These are phyloP conservation scores for Trifolium dubium DNA, from an alignment of 306 rosid species.

Conservation along the genomic window DNA sequence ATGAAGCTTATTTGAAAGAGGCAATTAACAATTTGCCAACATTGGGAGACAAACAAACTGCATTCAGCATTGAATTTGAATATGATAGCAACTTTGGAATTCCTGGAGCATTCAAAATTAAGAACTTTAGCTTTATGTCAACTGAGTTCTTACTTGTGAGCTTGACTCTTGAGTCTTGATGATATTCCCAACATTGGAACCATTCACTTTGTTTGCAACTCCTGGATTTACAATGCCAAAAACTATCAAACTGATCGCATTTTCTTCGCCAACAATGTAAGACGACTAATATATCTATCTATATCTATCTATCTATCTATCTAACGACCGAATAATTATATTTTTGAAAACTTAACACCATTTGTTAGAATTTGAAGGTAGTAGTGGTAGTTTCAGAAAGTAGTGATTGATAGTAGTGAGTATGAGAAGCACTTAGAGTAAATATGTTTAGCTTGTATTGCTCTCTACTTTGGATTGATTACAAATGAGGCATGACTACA, in stretches of 20 bases:
- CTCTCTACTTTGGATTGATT: no score
- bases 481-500: no score
- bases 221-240: slow-evolving; percentile 62
- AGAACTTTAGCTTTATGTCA: slow-evolving; percentile 53
- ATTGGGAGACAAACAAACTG: slow-evolving; percentile 49
- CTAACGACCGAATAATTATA: no score
- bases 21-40: slow-evolving; percentile 49
- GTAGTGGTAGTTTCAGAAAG: no score
- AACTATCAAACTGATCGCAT: slow-evolving; percentile 48
- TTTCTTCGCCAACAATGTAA: slow-evolving; percentile 70
- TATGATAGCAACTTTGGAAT: slow-evolving; percentile 57
- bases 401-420: no score
- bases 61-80: slow-evolving; percentile 52
- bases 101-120: slow-evolving; percentile 62
- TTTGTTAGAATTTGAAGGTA: no score
- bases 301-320: no score
- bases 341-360: no score
- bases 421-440: no score
- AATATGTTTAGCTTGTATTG: no score
- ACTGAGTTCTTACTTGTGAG: slow-evolving; percentile 61
- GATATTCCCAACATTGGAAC: slow-evolving; percentile 52
- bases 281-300: no score
- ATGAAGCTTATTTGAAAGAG: slow-evolving; percentile 49
- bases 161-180: slow-evolving; percentile 62
- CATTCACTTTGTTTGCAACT: slow-evolving; percentile 67